A percentile compares a stretch with the other conserved stretches of the same genome.
Evolutionary conservation across 2,329 filamentous ascomycete species (phyloP).

Genomic region (Nakataea oryzae): DNA sequence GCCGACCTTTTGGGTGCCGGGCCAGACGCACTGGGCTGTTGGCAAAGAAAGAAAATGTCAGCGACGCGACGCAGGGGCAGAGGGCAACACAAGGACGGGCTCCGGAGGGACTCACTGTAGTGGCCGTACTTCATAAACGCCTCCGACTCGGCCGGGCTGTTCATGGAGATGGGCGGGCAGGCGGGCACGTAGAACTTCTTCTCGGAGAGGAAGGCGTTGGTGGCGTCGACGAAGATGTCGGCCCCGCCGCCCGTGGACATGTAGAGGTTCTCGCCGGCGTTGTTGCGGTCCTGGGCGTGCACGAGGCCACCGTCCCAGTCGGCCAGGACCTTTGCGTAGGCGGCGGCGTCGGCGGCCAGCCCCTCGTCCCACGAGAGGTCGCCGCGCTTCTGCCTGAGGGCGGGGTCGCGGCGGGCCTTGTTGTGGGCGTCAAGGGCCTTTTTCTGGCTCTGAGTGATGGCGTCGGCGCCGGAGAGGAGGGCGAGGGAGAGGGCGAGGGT

Average conservation of each 20-base stretch:
- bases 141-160: background rate
- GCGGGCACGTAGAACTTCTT: background rate
- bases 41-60: background rate
- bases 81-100: background rate
- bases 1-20: background rate
- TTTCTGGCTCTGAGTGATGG: background rate
- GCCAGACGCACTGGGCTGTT: background rate
- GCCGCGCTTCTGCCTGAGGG: background rate
- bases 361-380: background rate
- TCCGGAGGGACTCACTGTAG: background rate
- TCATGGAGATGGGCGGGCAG: background rate
- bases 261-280: background rate
- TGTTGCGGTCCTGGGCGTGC: slow-evolving; percentile 1
- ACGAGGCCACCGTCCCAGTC: background rate
- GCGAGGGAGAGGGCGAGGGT: background rate
- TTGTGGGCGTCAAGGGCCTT: slow-evolving; percentile 1
- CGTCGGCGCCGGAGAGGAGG: background rate
- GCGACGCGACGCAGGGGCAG: background rate
- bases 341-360: background rate
- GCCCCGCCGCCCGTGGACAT: background rate
- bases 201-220: background rate
- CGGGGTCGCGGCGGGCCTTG: background rate
- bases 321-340: background rate
- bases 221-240: background rate
- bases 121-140: background rate